Conservation (phyloP, 805 yeast species). For the Starmerella bombi region DNA sequence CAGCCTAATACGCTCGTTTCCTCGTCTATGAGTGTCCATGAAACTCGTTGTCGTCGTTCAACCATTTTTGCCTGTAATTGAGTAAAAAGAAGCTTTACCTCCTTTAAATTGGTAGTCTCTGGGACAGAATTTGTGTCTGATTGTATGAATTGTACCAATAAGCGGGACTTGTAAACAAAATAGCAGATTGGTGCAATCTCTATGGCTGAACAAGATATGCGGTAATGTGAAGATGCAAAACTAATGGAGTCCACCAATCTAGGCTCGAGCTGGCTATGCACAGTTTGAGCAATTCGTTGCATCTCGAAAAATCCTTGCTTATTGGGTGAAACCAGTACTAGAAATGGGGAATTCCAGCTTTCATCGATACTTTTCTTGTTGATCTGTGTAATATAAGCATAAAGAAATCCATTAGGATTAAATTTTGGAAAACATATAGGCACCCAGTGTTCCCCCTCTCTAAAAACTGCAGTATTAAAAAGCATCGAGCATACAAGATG, state of each 20-base stretch:
- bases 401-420: constrained; percentile 75
- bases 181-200: constrained; percentile 53
- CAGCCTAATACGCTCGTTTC: constrained; percentile 32
- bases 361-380: not conserved
- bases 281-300: constrained; percentile 43
- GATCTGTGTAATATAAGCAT: constrained; percentile 35
- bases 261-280: constrained; percentile 31
- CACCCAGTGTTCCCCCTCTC: constrained; percentile 65
- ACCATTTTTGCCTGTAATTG: constrained; percentile 30
- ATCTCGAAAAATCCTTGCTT: constrained; percentile 68
- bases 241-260: constrained; percentile 29
- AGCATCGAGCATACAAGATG: constrained; percentile 62
- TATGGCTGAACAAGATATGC: constrained; percentile 25
- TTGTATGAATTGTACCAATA: constrained; percentile 50
- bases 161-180: constrained; percentile 64
- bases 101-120: not conserved
- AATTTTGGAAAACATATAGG: constrained; percentile 88
- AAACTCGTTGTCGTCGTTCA: constrained; percentile 21
- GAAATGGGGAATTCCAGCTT: constrained; percentile 20
- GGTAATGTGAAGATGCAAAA: constrained; percentile 18
- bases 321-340: constrained; percentile 49
- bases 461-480: constrained; percentile 41
- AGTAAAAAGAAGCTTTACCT: constrained; percentile 16
- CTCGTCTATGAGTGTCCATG: constrained; percentile 20
- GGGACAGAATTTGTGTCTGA: constrained; percentile 9